phyloP scores from a whole-genome alignment of 2,329 filamentous ascomycete species.

The Chrysoporthe austroafricana region DNA sequence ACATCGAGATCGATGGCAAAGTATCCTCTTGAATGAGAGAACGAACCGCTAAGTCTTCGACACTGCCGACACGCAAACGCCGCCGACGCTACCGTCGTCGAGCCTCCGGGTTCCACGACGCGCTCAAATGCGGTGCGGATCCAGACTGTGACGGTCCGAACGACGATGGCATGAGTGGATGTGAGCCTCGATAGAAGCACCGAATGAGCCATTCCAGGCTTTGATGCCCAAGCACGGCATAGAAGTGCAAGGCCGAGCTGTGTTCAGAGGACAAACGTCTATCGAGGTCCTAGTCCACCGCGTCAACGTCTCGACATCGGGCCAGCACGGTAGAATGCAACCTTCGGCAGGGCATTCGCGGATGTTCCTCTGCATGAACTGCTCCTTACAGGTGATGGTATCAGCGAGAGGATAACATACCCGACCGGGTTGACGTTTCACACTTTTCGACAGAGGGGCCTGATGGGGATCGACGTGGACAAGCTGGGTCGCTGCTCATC shows the following conservation, averaged over 20 bases:
- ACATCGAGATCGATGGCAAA: neutral
- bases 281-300: neutral
- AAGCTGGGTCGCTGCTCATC: neutral
- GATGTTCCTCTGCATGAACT: neutral
- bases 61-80: neutral
- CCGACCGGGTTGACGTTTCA: neutral
- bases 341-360: too few species aligned
- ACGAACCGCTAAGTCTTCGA: neutral
- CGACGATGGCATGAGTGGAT: neutral
- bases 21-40: neutral
- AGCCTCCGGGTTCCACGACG: neutral
- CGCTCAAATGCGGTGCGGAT: neutral
- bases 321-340: neutral
- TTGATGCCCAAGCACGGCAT: neutral
- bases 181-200: neutral
- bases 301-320: neutral
- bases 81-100: neutral
- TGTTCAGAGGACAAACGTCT: neutral
- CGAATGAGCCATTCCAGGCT: neutral
- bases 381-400: neutral
- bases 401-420: neutral
- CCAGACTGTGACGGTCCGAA: neutral
- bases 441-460: neutral
- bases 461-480: neutral
- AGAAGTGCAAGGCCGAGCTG: neutral